phyloP scores from a whole-genome alignment of 495 filamentous ascomycete genomes.

The Acidiella bohemica region DNA sequence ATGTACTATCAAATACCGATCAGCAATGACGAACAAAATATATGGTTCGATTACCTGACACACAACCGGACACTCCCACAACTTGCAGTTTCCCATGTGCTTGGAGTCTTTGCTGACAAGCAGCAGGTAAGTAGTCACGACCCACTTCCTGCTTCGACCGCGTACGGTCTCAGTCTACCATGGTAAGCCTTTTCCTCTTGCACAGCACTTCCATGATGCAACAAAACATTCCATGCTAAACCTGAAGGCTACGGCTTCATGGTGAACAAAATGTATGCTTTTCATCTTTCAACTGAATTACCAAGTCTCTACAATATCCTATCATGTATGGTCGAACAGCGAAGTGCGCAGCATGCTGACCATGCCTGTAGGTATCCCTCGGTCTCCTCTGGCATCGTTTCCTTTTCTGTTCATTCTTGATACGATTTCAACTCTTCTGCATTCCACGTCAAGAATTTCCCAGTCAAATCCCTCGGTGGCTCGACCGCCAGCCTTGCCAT shows the following conservation, averaged over 20 bases:
- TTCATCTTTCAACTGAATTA: constrained; percentile 95
- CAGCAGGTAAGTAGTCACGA: too few species aligned
- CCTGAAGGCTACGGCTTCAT: constrained; percentile 57
- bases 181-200: too few species aligned
- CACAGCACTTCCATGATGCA: constrained; percentile 47
- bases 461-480: constrained; percentile 52
- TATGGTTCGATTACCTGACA: constrained; percentile 44
- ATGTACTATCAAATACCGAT: constrained; percentile 58
- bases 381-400: not conserved
- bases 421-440: constrained; percentile 49
- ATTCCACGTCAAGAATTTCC: constrained; percentile 64
- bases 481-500: constrained; percentile 63
- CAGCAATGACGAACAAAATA: constrained; percentile 35
- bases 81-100: too few species aligned
- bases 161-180: constrained; percentile 16
- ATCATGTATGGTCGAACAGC: too few species aligned
- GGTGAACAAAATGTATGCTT: constrained; percentile 66
- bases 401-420: constrained; percentile 30
- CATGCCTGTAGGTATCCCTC: not conserved
- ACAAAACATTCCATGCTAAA: constrained; percentile 81
- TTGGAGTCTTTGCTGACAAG: too few species aligned
- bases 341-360: too few species aligned
- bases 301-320: too few species aligned
- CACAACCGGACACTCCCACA: too few species aligned
- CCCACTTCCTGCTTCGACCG: constrained; percentile 20